Base-by-base conservation (phyloP, 2,329 filamentous ascomycete genomes). In the Elsinoe perseae region DNA sequence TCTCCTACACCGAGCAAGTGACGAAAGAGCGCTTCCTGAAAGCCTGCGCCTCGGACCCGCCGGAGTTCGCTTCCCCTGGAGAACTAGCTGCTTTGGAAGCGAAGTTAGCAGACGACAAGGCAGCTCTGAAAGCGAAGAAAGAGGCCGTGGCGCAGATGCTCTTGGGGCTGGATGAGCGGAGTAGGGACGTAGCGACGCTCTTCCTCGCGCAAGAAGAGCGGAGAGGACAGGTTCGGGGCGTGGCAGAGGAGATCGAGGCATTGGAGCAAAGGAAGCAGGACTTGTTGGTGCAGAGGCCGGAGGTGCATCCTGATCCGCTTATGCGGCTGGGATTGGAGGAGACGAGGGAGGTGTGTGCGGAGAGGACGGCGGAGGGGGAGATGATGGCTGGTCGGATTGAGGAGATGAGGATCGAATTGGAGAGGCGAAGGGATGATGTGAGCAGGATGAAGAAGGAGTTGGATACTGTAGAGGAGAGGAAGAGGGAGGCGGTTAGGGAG, bases 21-120 rank as follows among this genome's bases (percentile, higher is more conserved):
- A 97, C 92, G 43, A 98, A 97, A 73, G 93, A 98, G 70, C 95
- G 95, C 67, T 97, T 96, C 71, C 85, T 98, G 56, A 88, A 90
- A 63, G 85, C 88, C 61, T 95, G 97, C 64, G 89, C 95, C 14
- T 89, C 89, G 61, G 88, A 95, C 61, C 89, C 91, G 50, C 93
- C 92, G 0, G 78, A 91, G 14, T 86, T 97, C 44, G 87, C 95
- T 57, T 85, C 85, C 38, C 82, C 85, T 42, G 80, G 84, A 64
- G 91, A 97, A 67, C 97, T 96, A 68, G 75, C 85, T 48, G 83
- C 85, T 57, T 73, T 95, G 21, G 89, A 93, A 67, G 76, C 80
- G 57, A 84, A 89, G 59, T 75, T 89, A 14, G 78, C 77, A 2
- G 80, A 81, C 10, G 76, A 82, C 57, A 97, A 97, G 69, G 82